Evolutionary conservation across 345 rosid species (phyloP), one percentile per base, ranked within the genome.

Genomic region (Populus pruinosa): DNA sequence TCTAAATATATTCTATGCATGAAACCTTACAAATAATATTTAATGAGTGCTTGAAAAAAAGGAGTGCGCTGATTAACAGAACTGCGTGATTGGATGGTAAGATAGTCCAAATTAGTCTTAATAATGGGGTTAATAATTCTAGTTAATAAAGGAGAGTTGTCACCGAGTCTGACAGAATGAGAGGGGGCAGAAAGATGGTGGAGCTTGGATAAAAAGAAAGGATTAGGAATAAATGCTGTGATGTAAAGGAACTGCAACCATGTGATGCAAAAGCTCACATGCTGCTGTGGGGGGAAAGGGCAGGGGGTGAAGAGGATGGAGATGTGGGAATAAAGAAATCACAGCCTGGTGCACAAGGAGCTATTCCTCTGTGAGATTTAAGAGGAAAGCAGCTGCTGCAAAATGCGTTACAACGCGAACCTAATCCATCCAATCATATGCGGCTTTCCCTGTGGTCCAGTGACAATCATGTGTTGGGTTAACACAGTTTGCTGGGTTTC

Each of bases 41-140:
- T 67, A 61, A 61, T 61, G 59, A 47, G 25, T 72, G 18, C 69
- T 50, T 67, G 44, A 59, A 33, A 31, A 16, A 17, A 50, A 33
- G 10, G 35, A 38, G 74, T 69, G 75, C 56, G 33, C 69, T 68
- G 74, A 69, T 69, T 69, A 74, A 20, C 55, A 69, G 49, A 74
- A 44, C 25, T 53, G 33, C 18, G 77, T 17, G 73, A 59, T 78
- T 72, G 72, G 76, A 78, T 49, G 5, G 16, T 53, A 21, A 70
- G 44, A 31, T 16, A 5, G 70, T 43, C 50, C 74, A 71, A n/a
- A 44, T 47, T 70, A 44, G 62, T 63, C 10, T 44, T 73, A 80
- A 65, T 78, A 64, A 80, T 47, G 76, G 41, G 39, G 78, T 62
- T 82, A 75, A 83, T 82, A 71, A 80, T 85, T 77, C 55, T 27